Evolutionary conservation across 768 basidiomycete genomes (phyloP), one percentile per base, ranked within the genome.

Genomic region (Termitomyces sp.): DNA sequence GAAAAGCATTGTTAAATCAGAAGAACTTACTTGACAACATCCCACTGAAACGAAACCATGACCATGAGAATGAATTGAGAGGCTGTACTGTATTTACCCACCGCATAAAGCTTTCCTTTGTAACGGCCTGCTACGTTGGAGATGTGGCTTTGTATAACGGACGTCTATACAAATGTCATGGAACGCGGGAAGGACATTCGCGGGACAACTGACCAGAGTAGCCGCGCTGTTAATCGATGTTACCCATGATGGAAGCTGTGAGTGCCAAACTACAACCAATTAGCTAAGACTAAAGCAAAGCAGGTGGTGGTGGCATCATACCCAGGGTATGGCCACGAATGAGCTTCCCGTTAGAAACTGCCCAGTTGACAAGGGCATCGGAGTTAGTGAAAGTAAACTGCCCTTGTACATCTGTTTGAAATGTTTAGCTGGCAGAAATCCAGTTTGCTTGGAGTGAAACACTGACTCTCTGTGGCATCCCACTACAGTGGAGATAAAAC

Each of bases 101-200:
- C 52, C 67, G 71, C 70, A 44, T 76, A 78, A 21, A 79, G 64
- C 50, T 78, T 74, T 21, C 79, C 78, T 53, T 69, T 73, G 63
- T 76, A 80, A 24, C 72, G 72, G 3, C 73, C 76, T 40, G 75
- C 75, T 44, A 79, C 66, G 51, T 68, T 74, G 12, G 70, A 64
- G 53, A 79, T 77, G 60, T 80, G 79, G 56, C 73, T 76, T 60
- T 78, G 68, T 55, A 78, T 71, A 56, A 77, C 75, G 1, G 68
- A 70, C 9, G 71, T 75, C 74, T 74, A 37, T 35, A 12, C 44
- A 11, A n/a, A 19, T 34, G 12, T 45, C 21, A 14, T 49, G 17
- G 22, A 24, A 37, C 17, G 28, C 10, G 37, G n/a, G 24, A 19
- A 14, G 5, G 47, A 17, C 30, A 55, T 14, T 3, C 19, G 11